These are phyloP conservation scores for Phaeosphaeriaceae sp. DNA, from an alignment of 2,329 filamentous ascomycete species.

Conservation along the genomic window DNA sequence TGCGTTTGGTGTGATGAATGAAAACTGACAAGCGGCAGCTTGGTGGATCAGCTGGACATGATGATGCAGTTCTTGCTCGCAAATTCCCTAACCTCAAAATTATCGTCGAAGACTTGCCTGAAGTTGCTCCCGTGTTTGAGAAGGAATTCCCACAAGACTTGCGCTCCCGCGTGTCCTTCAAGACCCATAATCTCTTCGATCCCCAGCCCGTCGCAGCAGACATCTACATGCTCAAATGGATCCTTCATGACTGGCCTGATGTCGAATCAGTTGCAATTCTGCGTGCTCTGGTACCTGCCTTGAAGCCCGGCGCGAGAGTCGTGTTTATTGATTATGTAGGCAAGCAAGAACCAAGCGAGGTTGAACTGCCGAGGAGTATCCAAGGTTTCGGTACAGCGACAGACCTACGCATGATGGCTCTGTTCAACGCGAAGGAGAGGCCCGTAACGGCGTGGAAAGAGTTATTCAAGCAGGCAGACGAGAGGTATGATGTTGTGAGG, in stretches of 20 bases:
- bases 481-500: conserved; percentile 51
- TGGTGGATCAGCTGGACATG: conserved; percentile 40
- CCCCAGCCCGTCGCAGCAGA: conserved; percentile 61
- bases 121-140: conserved; percentile 32
- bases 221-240: conserved; percentile 65
- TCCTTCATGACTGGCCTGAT: conserved; percentile 68
- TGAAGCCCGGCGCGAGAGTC: conserved; percentile 62
- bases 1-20: no score
- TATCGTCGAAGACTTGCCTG: conserved; percentile 40
- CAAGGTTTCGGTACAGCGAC: conserved; percentile 42
- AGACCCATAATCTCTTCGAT: conserved; percentile 64
- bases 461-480: conserved; percentile 55
- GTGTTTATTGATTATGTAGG: conserved; percentile 49
- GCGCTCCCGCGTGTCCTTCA: conserved; percentile 42
- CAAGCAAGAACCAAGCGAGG: conserved; percentile 35
- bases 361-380: conserved; percentile 31
- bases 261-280: conserved; percentile 47
- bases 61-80: conserved; percentile 35
- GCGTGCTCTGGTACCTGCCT: conserved; percentile 59
- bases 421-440: conserved; percentile 59
- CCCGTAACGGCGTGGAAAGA: conserved; percentile 55
- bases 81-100: conserved; percentile 37
- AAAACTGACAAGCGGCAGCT: conserved; percentile 18
- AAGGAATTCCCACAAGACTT: conserved; percentile 30
- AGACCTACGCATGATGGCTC: conserved; percentile 59